A percentile compares a stretch with the other conserved stretches of the same genome.
phyloP scores from a whole-genome alignment of 768 basidiomycete species.

The Amanita brunnescens region DNA sequence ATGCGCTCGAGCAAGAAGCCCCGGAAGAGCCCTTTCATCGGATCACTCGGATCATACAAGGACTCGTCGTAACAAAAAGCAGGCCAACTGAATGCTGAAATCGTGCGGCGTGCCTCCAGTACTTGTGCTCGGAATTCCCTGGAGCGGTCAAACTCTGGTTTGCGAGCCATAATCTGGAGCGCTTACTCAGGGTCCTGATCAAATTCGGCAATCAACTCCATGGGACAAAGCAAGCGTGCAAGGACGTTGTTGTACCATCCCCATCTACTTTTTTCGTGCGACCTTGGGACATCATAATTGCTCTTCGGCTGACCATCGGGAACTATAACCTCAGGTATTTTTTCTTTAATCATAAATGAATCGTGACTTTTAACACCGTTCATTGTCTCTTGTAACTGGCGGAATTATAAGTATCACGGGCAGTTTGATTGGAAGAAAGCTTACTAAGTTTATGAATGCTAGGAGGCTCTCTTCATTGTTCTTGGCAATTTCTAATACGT shows the following conservation, averaged over 20 bases:
- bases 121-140: background rate
- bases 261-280: background rate
- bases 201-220: background rate
- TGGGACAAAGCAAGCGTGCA: background rate
- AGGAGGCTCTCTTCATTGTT: too few relatives aligned
- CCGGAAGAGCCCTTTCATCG: background rate
- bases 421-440: too few relatives aligned
- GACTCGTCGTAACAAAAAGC: background rate
- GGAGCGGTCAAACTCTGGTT: background rate
- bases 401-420: too few relatives aligned
- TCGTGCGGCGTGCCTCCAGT: background rate
- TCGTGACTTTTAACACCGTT: too few relatives aligned
- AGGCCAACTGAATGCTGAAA: background rate
- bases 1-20: background rate
- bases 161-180: background rate
- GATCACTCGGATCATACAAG: background rate
- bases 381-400: too few relatives aligned
- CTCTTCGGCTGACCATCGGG: too few relatives aligned
- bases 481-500: too few relatives aligned
- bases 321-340: too few relatives aligned
- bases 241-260: background rate
- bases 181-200: background rate
- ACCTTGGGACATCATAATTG: too few relatives aligned
- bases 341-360: too few relatives aligned
- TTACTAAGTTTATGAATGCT: too few relatives aligned